Conservation (phyloP, 345 rosid genomes). For the Geranium rotundifolium region DNA sequence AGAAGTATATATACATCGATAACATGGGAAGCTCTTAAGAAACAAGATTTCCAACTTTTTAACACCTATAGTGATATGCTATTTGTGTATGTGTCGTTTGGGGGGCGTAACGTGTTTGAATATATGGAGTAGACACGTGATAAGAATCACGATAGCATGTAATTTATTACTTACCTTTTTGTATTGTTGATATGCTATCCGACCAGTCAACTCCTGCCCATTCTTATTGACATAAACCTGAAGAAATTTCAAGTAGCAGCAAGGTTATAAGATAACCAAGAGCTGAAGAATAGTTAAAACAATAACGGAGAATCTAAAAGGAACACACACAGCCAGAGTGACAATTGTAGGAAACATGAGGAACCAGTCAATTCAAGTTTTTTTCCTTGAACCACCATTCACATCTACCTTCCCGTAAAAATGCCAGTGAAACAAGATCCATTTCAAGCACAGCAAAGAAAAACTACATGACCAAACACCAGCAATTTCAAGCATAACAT, state of each 20-base stretch:
- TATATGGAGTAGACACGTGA: too few relatives aligned
- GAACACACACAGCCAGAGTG: background rate
- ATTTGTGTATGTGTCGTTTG: too few relatives aligned
- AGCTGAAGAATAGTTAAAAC: background rate
- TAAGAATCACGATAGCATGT: background rate
- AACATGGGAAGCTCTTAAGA: background rate
- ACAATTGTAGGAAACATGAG: background rate
- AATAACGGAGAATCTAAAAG: background rate
- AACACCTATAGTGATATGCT: too few relatives aligned
- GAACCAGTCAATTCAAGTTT: background rate
- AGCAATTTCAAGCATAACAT: background rate
- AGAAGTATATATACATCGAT: too few relatives aligned
- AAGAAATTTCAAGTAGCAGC: conserved; percentile 1
- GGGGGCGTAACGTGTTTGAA: too few relatives aligned
- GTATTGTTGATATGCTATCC: conserved; percentile 61
- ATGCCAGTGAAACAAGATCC: background rate
- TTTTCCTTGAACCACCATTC: background rate
- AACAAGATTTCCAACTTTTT: background rate
- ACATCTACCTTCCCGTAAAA: too few relatives aligned
- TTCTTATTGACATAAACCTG: conserved; percentile 62
- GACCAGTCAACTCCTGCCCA: conserved; percentile 81
- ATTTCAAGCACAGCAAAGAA: background rate
- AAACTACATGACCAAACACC: background rate
- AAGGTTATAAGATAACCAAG: background rate
- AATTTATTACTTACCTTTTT: conserved; percentile 50